Percentiles rank a stretch among this genome's conserved stretches.
phyloP scores from a whole-genome alignment of 768 basidiomycete species.

The Candolleomyces eurysporus region DNA sequence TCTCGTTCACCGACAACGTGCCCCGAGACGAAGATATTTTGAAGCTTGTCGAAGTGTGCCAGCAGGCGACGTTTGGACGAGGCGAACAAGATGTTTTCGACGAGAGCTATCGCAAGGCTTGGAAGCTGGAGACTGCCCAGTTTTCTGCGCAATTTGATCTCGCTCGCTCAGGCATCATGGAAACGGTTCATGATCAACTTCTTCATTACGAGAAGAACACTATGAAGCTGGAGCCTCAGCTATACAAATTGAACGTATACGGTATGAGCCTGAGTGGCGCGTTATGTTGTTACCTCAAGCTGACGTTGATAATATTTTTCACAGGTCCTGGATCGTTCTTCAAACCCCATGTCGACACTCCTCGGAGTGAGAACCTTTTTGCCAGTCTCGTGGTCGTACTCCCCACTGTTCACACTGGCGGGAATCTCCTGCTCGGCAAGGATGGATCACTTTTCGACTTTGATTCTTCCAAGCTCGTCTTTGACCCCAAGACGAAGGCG shows the following conservation, averaged over 20 bases:
- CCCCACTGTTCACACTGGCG: constrained; percentile 46
- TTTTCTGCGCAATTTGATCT: constrained; percentile 20
- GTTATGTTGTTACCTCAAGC: background rate
- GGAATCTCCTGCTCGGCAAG: constrained; percentile 35
- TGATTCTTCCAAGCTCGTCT: constrained; percentile 29
- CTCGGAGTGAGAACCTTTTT: constrained; percentile 42
- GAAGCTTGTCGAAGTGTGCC: constrained; percentile 16
- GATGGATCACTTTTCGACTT: constrained; percentile 28
- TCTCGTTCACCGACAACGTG: too few relatives aligned
- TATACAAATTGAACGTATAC: constrained; percentile 38
- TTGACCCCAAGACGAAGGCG: background rate
- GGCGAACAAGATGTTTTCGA: constrained; percentile 23
- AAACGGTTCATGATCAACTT: constrained; percentile 12
- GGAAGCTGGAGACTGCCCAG: constrained; percentile 18
- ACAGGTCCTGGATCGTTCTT: constrained; percentile 45
- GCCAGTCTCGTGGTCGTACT: constrained; percentile 51
- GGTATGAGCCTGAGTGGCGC: constrained; percentile 21
- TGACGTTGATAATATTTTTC: background rate
- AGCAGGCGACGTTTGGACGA: constrained; percentile 24
- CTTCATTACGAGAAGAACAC: constrained; percentile 13
- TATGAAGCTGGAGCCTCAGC: constrained; percentile 23
- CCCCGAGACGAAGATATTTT: too few relatives aligned
- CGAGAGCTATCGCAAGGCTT: constrained; percentile 25
- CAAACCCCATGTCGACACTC: constrained; percentile 50
- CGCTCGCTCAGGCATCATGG: constrained; percentile 10